Percentiles rank a stretch among this genome's conserved stretches.
Evolutionary conservation across 495 filamentous ascomycete species (phyloP).

Genomic region (Daldinia bambusicola): DNA sequence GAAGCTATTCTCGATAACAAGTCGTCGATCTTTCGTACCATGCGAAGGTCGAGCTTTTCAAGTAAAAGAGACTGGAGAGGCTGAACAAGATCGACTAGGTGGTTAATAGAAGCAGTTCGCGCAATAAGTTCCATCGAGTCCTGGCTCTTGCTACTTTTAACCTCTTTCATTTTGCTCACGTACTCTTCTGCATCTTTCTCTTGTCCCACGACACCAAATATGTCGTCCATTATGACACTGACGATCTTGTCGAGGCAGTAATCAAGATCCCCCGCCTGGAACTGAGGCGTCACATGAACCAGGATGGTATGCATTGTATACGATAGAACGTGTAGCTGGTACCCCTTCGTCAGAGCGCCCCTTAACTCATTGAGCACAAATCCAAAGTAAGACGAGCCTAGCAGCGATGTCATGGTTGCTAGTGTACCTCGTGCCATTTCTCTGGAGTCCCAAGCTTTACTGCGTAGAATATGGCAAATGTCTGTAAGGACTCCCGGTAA

Average conservation of each 20-base stretch:
- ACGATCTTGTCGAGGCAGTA: constrained; percentile 84
- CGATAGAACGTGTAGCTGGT: constrained; percentile 94
- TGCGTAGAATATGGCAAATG: constrained; percentile 90
- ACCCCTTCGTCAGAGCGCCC: constrained; percentile 80
- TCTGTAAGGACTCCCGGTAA: constrained; percentile 88
- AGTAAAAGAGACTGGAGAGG: constrained; percentile 80
- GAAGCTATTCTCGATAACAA: constrained; percentile 83
- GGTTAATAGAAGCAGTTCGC: constrained; percentile 75
- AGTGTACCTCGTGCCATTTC: constrained; percentile 91
- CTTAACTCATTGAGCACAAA: constrained; percentile 95
- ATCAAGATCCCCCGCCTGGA: constrained; percentile 84
- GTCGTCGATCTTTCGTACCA: constrained; percentile 89
- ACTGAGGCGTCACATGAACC: constrained; percentile 75
- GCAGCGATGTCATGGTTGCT: constrained; percentile 77
- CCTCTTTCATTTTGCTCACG: constrained; percentile 93
- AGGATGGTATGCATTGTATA: constrained; percentile 95
- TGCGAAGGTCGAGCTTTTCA: constrained; percentile 82
- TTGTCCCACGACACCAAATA: constrained; percentile 92
- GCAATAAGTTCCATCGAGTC: constrained; percentile 97
- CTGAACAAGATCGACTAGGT: constrained; percentile 76
- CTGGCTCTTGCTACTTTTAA: constrained; percentile 96
- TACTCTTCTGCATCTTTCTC: constrained; percentile 99
- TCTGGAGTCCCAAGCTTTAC: constrained; percentile 85
- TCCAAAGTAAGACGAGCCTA: constrained; percentile 83
- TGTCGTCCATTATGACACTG: constrained; percentile 93